Conservation (phyloP, 2,329 filamentous ascomycete species). For the Colletotrichum phormii region DNA sequence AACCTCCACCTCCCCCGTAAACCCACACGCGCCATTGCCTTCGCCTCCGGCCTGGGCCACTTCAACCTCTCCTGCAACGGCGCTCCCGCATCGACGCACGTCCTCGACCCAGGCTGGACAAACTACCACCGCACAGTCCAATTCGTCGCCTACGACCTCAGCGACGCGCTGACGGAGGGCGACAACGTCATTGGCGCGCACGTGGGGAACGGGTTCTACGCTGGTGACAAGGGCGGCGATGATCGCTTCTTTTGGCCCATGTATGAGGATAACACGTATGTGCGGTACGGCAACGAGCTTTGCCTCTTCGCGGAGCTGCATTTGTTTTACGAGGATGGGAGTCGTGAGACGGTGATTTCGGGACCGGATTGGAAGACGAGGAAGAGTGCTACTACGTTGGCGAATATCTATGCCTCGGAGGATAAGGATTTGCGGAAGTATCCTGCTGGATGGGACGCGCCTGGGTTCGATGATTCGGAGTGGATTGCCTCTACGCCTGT, state of each 20-base stretch:
- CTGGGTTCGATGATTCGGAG: slow-evolving; percentile 38
- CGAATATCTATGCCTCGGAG: slow-evolving; percentile 55
- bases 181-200: slow-evolving; percentile 54
- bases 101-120: slow-evolving; percentile 53
- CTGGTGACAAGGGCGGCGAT: slow-evolving; percentile 50
- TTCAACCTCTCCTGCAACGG: slow-evolving; percentile 53
- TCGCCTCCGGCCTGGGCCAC: slow-evolving; percentile 53
- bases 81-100: slow-evolving; percentile 46
- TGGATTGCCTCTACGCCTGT: slow-evolving; percentile 51
- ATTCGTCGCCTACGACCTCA: slow-evolving; percentile 56
- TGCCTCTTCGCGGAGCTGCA: slow-evolving; percentile 55
- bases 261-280: slow-evolving; percentile 55
- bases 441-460: slow-evolving; percentile 49
- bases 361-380: slow-evolving; percentile 51
- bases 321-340: slow-evolving; percentile 50
- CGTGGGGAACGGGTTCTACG: slow-evolving; percentile 58
- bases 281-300: slow-evolving; percentile 51
- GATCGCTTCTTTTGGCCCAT: slow-evolving; percentile 56
- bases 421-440: slow-evolving; percentile 49
- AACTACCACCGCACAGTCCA: slow-evolving; percentile 54
- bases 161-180: slow-evolving; percentile 44
- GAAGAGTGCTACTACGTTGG: slow-evolving; percentile 52
- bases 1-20: slow-evolving; percentile 43
- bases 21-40: slow-evolving; percentile 47
- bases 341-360: slow-evolving; percentile 48